Evolutionary conservation across 768 basidiomycete species (phyloP).

Genomic region (Suillus placidus): DNA sequence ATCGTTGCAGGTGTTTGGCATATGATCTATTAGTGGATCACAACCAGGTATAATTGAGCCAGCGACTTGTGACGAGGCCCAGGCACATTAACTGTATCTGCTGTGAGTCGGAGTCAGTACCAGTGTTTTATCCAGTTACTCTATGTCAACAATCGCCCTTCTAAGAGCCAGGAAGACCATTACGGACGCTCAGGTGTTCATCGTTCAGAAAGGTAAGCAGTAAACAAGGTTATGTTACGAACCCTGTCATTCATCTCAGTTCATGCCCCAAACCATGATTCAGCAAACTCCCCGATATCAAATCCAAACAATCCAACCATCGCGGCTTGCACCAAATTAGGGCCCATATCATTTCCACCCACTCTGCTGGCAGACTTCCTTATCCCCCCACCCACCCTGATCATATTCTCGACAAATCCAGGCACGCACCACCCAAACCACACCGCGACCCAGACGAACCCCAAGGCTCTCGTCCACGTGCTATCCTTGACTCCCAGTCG

Average conservation of each 20-base stretch:
- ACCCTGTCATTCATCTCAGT: background rate
- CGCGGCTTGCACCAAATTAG: background rate
- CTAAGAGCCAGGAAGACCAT: background rate
- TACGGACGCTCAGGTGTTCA: background rate
- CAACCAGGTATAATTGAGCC: background rate
- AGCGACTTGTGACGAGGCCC: background rate
- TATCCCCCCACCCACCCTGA: background rate
- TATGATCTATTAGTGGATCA: background rate
- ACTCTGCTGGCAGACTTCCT: background rate
- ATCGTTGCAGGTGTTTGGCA: background rate
- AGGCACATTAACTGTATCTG: background rate
- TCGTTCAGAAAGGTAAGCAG: background rate
- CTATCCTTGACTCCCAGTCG: constrained; percentile 14
- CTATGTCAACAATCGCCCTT: background rate
- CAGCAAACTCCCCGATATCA: background rate
- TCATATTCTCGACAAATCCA: background rate
- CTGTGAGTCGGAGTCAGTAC: background rate
- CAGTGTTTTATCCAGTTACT: background rate
- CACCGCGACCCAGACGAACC: constrained; percentile 32
- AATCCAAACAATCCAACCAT: background rate
- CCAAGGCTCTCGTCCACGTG: constrained; percentile 16
- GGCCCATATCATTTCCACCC: background rate
- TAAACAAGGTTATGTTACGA: background rate
- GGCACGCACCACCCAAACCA: constrained; percentile 25
- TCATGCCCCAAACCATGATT: background rate